Evolutionary conservation across 768 basidiomycete species (phyloP).

Genomic region (Kwoniella sp.): DNA sequence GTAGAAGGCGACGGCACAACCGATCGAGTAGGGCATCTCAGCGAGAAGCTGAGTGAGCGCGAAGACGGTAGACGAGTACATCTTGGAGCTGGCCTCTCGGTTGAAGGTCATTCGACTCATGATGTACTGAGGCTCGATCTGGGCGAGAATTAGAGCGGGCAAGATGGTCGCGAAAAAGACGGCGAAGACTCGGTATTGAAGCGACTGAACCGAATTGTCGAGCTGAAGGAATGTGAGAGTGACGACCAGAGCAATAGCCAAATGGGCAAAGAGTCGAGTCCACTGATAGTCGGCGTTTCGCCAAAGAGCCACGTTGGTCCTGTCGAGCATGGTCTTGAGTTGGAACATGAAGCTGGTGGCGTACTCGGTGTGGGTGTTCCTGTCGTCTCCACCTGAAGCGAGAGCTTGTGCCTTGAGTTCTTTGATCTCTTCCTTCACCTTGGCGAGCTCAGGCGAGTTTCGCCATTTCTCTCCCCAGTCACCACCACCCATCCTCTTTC

Average conservation of each 20-base stretch:
- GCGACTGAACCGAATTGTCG: constrained; percentile 59
- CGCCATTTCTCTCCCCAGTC: constrained; percentile 89
- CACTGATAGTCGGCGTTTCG: constrained; percentile 83
- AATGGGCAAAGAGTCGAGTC: constrained; percentile 75
- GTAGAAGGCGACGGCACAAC: constrained; percentile 77
- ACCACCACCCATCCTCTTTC: constrained; percentile 66
- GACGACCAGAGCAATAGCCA: constrained; percentile 60
- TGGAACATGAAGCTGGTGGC: constrained; percentile 76
- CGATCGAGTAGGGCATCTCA: constrained; percentile 65
- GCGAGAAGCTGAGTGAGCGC: constrained; percentile 78
- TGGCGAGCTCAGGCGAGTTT: constrained; percentile 66
- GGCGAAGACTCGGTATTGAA: constrained; percentile 78
- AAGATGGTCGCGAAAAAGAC: constrained; percentile 62
- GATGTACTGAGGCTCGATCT: constrained; percentile 82
- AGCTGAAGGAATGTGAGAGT: constrained; percentile 76
- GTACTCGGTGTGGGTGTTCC: constrained; percentile 44
- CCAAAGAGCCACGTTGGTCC: constrained; percentile 70
- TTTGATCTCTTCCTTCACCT: constrained; percentile 59
- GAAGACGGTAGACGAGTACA: constrained; percentile 84
- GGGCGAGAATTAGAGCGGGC: constrained; percentile 77
- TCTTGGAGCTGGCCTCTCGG: constrained; percentile 75
- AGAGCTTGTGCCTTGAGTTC: constrained; percentile 57
- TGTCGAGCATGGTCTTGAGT: constrained; percentile 65
- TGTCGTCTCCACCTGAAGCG: constrained; percentile 29
- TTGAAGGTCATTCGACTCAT: constrained; percentile 63